Evolutionary conservation across 192 early-diverging fungal species (phyloP), one percentile per base, ranked within the genome.

Genomic region (Gaertneriomyces sp.): DNA sequence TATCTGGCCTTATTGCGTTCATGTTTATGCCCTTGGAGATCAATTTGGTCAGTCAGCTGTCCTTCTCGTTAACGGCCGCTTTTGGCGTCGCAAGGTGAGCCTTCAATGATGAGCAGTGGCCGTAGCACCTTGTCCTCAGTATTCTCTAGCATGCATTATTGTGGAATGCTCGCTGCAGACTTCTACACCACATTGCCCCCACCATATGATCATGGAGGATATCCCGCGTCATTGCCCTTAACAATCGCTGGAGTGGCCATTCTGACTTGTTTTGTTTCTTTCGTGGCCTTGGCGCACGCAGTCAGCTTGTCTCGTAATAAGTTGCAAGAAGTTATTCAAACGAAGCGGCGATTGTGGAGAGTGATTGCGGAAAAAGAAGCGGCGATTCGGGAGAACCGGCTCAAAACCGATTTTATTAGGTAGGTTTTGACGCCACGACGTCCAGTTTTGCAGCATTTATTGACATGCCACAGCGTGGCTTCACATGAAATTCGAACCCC

Each of bases 351-450:
- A 9, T 14, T 63, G 61, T 63, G 61, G 61, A 63, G 16, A 38
- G 11, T 63, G 47, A 55, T 63, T 45, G 61, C 61, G 16, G 14
- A 63, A 53, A 63, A 63, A 39, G 61, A 63, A 40, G 61, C 61
- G 14, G 61, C 61, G 6, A 49, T 55, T 12, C n/a, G 61, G 40
- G 16, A 12, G 14, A 63, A 63, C 14, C 11, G n/a, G 19, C 19
- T 53, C 9, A 54, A 53, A 54, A 63, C 49, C 16, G 50, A 53
- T 12, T 63, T 63, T 47, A 63, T 63, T 8, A 33, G 25, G 25
- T 33, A 33, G 25, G 25, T 2, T 33, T 33, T 33, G 25, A 33
- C 25, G 25, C 25, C 25, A 33, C 25, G 25, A 33, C 2, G 25
- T 33, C 2, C 25, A 33, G 25, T 33, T 33, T 33, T 33, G 25